Percentiles rank a stretch among this genome's conserved stretches.
Conservation (phyloP, 345 rosid genomes). For the Populus nigra region DNA sequence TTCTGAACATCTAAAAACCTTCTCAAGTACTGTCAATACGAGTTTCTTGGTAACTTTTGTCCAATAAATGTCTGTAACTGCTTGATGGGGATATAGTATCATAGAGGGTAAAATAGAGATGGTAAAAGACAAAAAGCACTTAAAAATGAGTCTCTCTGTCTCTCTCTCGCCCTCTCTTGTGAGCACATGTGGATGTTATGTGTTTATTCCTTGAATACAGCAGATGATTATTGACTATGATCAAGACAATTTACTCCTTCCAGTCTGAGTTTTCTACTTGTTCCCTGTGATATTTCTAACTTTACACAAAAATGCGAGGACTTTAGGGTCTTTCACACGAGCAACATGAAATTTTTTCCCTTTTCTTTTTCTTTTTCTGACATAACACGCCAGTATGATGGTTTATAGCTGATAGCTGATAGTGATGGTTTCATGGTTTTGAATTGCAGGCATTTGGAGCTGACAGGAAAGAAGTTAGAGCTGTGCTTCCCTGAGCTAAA, state of each 20-base stretch:
- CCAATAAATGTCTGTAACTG: too few species aligned
- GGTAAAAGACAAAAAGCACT: neutral
- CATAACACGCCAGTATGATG: neutral
- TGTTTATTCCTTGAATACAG: neutral
- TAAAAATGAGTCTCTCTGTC: neutral
- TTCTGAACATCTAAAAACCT: neutral
- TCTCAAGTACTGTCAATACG: neutral
- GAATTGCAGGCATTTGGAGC: conserved; percentile 67
- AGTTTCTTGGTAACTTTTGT: too few species aligned
- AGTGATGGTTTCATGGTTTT: conserved; percentile 7
- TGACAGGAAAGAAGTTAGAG: conserved; percentile 84
- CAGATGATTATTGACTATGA: neutral
- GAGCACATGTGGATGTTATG: neutral
- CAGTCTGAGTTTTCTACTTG: neutral
- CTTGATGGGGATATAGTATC: too few species aligned
- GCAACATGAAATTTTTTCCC: neutral
- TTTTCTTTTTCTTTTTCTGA: neutral
- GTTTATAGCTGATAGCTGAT: neutral
- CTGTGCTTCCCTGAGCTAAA: conserved; percentile 51
- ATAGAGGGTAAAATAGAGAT: too few species aligned
- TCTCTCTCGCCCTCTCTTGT: neutral
- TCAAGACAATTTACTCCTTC: neutral
- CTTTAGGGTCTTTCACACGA: neutral
- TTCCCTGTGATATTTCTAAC: neutral
- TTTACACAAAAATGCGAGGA: neutral